Base-by-base conservation (phyloP, 225 moss, liverwort and hornwort species). In the Lunularia cruciata region DNA sequence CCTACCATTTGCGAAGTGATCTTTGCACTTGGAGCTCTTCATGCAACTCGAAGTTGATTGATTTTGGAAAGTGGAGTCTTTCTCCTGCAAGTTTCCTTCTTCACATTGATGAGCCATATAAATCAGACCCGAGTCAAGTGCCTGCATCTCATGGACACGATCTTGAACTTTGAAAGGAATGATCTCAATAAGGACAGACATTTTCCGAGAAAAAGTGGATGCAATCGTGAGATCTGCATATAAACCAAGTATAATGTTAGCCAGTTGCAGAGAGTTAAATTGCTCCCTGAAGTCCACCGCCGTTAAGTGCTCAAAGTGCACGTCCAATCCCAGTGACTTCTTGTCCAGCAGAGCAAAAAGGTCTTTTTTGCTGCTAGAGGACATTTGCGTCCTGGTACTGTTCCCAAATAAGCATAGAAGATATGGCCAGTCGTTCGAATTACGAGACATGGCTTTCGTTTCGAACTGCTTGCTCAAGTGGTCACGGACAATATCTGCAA, bases 121-220 rank as follows among this genome's bases (percentile, higher is more conserved):
- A 32, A 69, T 30, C 38, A 76, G 57, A 3, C 75, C 75, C 6
- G 75, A 60, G 49, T 76, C 69, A 60, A 76, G 60, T 26, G 75
- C 75, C 37, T 76, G 75, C 5, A 40, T 60, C 27, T 76, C 75
- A 54, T 69, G 67, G 22, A 52, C 67, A 39, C 60, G 59, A 30
- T 69, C 51, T 27, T 35, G 48, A 6, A 69, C 68, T 14, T 63
- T 69, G 36, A 28, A 69, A 1, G 75, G 75, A 6, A 69, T 30
- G 2, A 76, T 69, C 48, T 76, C 75, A 16, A 76, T 60, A 1
- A 76, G 37, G 15, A 76, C 23, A 0, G 60, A 47, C 40, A 37
- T 60, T 37, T 49, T 51, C 28, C 47, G 46, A 12, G 36, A 60
- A 49, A 76, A 76, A 6, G 37, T 40, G 22, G 69, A 37, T 4